phyloP scores from a whole-genome alignment of 2,329 filamentous ascomycete species.

The Amphichorda felina region DNA sequence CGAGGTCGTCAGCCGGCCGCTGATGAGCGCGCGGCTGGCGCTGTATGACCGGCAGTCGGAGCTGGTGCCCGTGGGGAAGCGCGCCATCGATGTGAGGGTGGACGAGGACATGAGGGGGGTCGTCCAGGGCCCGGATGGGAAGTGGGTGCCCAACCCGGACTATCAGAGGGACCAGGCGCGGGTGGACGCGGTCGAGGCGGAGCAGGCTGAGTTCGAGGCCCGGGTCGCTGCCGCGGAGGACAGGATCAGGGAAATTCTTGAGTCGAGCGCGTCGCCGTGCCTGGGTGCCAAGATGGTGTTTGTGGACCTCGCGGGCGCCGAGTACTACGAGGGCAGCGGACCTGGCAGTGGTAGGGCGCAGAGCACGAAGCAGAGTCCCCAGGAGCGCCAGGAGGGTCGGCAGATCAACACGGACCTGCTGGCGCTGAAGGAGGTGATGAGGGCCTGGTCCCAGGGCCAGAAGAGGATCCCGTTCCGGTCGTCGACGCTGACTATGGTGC shows the following conservation, averaged over 20 bases:
- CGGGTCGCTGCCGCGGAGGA: too few relatives aligned
- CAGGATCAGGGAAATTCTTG: too few relatives aligned
- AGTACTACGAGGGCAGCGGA: constrained; percentile 26
- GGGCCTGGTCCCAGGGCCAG: constrained; percentile 20
- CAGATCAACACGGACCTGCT: constrained; percentile 33
- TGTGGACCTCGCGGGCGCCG: constrained; percentile 30
- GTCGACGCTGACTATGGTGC: constrained; percentile 28
- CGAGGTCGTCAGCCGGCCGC: constrained; percentile 22
- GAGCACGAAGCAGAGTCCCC: constrained; percentile 14
- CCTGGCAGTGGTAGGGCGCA: constrained; percentile 8
- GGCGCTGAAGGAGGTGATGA: constrained; percentile 32
- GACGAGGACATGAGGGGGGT: constrained; percentile 20
- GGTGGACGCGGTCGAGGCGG: constrained; percentile 24
- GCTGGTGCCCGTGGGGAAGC: constrained; percentile 29
- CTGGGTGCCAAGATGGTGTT: constrained; percentile 29
- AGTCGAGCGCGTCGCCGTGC: constrained; percentile 19
- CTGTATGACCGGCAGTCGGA: constrained; percentile 28
- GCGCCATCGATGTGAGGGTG: constrained; percentile 10
- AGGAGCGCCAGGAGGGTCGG: constrained; percentile 25
- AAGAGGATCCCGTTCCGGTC: constrained; percentile 26
- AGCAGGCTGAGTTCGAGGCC: constrained; percentile 19
- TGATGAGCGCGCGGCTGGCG: constrained; percentile 21
- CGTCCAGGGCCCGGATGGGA: constrained; percentile 16
- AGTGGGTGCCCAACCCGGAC: constrained; percentile 20
- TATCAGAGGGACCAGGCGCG: constrained; percentile 19